These are phyloP conservation scores for Cyclotella kingstonii DNA, from an alignment of 108 stramenopile genomes.

Conservation along the genomic window DNA sequence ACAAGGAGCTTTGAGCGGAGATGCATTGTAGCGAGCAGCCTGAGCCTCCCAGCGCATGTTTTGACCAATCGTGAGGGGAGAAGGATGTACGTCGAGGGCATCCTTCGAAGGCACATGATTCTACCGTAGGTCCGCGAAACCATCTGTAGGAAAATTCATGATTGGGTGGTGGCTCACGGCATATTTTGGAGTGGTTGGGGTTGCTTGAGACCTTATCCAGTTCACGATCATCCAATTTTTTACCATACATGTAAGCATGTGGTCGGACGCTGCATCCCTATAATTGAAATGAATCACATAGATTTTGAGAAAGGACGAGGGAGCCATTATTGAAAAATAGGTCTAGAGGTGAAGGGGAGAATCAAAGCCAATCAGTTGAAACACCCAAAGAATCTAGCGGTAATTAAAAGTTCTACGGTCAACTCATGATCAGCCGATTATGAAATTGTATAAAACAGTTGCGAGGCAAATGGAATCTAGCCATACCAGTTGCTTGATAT, in stretches of 20 bases:
- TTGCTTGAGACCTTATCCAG: slow-evolving; percentile 35
- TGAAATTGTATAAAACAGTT: too few relatives aligned
- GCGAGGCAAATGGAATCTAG: too few relatives aligned
- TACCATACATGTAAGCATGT: slow-evolving; percentile 91
- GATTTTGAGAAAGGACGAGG: not conserved
- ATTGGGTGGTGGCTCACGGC: slow-evolving; percentile 76
- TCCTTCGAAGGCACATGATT: slow-evolving; percentile 76
- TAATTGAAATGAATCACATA: not conserved
- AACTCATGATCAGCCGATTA: too few relatives aligned
- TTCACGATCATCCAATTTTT: slow-evolving; percentile 84
- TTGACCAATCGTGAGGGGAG: slow-evolving; percentile 89
- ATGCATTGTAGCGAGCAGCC: slow-evolving; percentile 81
- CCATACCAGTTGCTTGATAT: too few relatives aligned
- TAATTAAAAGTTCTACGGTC: too few relatives aligned
- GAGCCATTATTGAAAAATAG: too few relatives aligned
- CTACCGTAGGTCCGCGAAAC: slow-evolving; percentile 76
- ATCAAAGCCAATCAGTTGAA: not conserved
- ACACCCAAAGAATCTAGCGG: not conserved
- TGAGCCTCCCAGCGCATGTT: slow-evolving; percentile 77
- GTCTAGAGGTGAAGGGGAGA: too few relatives aligned
- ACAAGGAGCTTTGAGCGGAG: slow-evolving; percentile 74
- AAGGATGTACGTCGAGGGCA: slow-evolving; percentile 85
- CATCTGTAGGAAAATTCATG: slow-evolving; percentile 86
- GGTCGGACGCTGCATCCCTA: slow-evolving; percentile 79
- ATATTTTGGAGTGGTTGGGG: slow-evolving; percentile 69